Conservation (phyloP, 2,329 filamentous ascomycete species). For the Didymella pinodella region DNA sequence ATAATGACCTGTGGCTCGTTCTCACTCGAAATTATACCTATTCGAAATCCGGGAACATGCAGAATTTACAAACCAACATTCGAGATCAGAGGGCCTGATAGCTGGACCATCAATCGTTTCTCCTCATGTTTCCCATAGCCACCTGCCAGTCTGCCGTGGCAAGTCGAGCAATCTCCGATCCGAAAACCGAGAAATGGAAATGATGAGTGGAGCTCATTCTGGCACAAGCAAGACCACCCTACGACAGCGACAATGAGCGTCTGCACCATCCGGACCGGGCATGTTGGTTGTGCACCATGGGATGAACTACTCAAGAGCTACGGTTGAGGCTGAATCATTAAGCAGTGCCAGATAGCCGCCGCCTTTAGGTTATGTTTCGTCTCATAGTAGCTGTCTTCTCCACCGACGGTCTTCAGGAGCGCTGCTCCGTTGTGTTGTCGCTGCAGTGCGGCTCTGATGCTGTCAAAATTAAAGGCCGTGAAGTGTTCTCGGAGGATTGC, state of each 20-base stretch:
- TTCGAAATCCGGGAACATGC: neutral
- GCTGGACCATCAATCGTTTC: neutral
- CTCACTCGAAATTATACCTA: neutral
- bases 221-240: neutral
- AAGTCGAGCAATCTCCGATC: neutral
- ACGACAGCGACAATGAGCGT: neutral
- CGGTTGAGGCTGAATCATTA: neutral
- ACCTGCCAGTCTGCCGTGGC: neutral
- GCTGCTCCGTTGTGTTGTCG: neutral
- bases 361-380: neutral
- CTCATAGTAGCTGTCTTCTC: neutral
- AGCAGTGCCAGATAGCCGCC: neutral
- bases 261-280: neutral
- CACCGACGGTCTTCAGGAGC: neutral
- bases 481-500: neutral
- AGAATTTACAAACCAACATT: neutral
- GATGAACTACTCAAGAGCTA: neutral
- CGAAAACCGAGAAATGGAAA: neutral
- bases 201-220: neutral
- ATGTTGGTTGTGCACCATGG: neutral
- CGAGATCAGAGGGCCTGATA: neutral
- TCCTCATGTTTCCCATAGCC: neutral
- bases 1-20: neutral
- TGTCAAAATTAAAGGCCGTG: slow-evolving; percentile 9
- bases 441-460: neutral